Evolutionary conservation across 305 asterid genomes (phyloP), one percentile per base, ranked within the genome.

Genomic region (Fraxinus platypoda): DNA sequence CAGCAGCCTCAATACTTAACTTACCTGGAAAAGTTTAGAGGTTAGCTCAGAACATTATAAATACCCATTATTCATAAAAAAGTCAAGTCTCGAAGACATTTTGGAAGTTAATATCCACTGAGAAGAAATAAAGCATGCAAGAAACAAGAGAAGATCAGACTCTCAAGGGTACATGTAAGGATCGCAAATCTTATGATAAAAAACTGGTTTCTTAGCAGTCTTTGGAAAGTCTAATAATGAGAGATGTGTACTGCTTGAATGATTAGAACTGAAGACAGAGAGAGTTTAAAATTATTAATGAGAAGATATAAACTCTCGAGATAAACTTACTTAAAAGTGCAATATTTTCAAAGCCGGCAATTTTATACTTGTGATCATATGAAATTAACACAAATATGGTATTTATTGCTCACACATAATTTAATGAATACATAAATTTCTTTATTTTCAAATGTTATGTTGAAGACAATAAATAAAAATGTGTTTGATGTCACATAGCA

Each of bases 1-100:
- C 72, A 72, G 98, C 98, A 77, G 82, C 93, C 90, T 94, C 97
- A 8, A 91, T 81, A 82, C 89, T 87, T 73, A 94, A 90, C 84
- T 90, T 90, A 83, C 96, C 98, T 94, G 87, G 21, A 81, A 84
- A 49, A 28, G 21, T 68, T 43, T 70, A 5, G 33, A 41, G 66
- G 30, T 80, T 46, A 21, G 46, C 68, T 54, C 70, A 73, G 26
- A 57, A 49, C 8, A 70, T 5, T 70, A 13, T 30, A 30, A 28
- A 70, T 70, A 70, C 4, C 6, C 37, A 25, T 68, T 68, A 13
- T 68, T 59, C 1, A 5, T 21, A 59, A 21, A n/a, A n/a, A 21
- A 21, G 70, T 59, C 62, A 52, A 17, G 62, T 15, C 62, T 52
- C 23, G 2, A 52, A 52, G 62, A 52, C 23, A 17, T 52, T 15